phyloP scores from a whole-genome alignment of 2,329 filamentous ascomycete genomes.

The Domatiomyces catenatus region DNA sequence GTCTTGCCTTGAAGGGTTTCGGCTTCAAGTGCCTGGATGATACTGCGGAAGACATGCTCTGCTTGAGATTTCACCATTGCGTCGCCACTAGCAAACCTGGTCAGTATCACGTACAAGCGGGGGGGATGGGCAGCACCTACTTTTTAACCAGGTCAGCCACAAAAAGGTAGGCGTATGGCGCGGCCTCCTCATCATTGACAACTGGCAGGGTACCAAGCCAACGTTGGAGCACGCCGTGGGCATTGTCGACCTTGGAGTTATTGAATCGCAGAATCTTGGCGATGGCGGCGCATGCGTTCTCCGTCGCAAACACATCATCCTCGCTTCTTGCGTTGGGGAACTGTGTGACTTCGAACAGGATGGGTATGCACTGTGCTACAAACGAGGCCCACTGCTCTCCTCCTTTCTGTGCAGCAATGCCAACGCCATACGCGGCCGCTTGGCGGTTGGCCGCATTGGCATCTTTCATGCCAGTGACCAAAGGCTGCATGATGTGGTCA shows the following conservation, averaged over 20 bases:
- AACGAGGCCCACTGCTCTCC: conserved; percentile 79
- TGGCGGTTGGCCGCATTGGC: conserved; percentile 80
- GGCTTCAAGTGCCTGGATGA: conserved; percentile 77
- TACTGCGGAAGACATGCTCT: conserved; percentile 65
- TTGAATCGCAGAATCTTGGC: conserved; percentile 96
- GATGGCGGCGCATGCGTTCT: conserved; percentile 91
- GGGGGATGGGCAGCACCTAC: conserved; percentile 43
- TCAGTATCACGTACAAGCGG: conserved; percentile 1
- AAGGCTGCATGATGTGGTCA: conserved; percentile 69
- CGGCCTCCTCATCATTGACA: conserved; percentile 89
- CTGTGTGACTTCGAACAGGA: conserved; percentile 70
- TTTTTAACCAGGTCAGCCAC: conserved; percentile 81
- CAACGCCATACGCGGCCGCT: conserved; percentile 89
- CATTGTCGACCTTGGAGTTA: conserved; percentile 56
- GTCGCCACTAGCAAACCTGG: conserved; percentile 53
- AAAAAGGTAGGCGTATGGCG: conserved; percentile 89
- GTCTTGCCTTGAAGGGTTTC: conserved; percentile 79
- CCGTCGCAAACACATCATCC: conserved; percentile 90
- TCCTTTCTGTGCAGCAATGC: conserved; percentile 85
- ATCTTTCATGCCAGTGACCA: conserved; percentile 75
- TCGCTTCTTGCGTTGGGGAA: conserved; percentile 70
- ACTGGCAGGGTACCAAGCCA: conserved; percentile 90
- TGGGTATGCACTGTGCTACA: conserved; percentile 60
- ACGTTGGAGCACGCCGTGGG: conserved; percentile 59
- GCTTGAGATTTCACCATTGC: conserved; percentile 59